Conservation (phyloP, 352 stramenopile genomes). For the Thraustotheca clavata region DNA sequence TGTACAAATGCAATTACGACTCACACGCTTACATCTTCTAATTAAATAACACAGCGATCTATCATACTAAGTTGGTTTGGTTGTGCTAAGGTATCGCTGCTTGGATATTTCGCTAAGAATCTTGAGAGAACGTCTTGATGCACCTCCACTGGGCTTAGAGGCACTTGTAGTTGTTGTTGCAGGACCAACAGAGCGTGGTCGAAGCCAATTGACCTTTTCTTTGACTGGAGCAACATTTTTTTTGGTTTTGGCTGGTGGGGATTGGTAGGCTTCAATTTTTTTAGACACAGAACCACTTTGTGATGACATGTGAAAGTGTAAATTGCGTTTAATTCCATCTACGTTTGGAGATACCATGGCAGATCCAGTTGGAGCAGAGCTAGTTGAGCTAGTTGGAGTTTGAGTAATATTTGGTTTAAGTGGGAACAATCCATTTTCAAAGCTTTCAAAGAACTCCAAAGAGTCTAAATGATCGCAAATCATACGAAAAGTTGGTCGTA, state of each 20-base stretch:
- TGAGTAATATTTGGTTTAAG: conserved; percentile 37
- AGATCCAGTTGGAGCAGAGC: neutral
- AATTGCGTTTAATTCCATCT: conserved; percentile 5
- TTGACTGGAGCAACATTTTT: conserved; percentile 22
- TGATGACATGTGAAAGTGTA: conserved; percentile 2
- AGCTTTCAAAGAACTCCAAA: conserved; percentile 66
- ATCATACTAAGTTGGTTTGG: no score
- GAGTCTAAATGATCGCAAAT: conserved; percentile 74
- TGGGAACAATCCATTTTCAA: conserved; percentile 67
- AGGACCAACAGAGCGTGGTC: conserved; percentile 49
- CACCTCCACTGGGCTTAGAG: conserved; percentile 17
- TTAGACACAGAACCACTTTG: conserved; percentile 1
- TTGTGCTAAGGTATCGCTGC: conserved; percentile 20
- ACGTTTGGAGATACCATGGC: neutral
- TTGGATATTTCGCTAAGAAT: conserved; percentile 70
- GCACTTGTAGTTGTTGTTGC: conserved; percentile 10
- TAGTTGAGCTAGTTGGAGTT: neutral
- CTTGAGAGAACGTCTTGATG: conserved; percentile 62
- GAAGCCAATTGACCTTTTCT: conserved; percentile 70
- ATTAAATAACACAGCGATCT: neutral
- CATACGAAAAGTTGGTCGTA: conserved; percentile 67
- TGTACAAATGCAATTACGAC: no score
- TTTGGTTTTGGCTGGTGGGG: conserved; percentile 5
- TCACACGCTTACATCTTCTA: no score
- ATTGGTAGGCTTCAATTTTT: conserved; percentile 2